Percentiles rank a stretch among this genome's conserved stretches.
Conservation (phyloP, 768 basidiomycete genomes). For the Xanthoconium stramineum region DNA sequence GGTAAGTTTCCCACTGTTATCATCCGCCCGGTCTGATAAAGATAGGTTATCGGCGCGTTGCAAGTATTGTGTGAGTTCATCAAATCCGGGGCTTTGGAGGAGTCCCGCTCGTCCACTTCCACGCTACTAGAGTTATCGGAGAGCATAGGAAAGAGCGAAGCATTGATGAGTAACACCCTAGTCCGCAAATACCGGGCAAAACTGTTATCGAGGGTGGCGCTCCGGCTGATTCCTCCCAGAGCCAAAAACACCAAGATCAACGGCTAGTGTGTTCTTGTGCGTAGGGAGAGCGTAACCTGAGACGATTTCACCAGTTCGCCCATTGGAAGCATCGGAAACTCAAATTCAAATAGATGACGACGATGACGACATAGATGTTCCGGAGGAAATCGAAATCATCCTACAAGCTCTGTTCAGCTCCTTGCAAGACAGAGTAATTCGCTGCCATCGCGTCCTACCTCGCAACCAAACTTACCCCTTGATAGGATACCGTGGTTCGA, state of each 20-base stretch:
- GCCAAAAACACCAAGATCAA: constrained; percentile 36
- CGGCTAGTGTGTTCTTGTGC: constrained; percentile 33
- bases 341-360: constrained; percentile 16
- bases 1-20: constrained; percentile 35
- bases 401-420: constrained; percentile 69
- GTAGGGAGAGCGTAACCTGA: constrained; percentile 26
- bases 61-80: constrained; percentile 68
- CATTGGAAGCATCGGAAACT: constrained; percentile 18
- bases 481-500: constrained; percentile 89
- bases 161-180: constrained; percentile 54
- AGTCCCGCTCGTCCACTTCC: constrained; percentile 43
- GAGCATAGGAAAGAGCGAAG: constrained; percentile 38
- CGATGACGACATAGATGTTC: constrained; percentile 58
- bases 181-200: constrained; percentile 70
- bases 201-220: constrained; percentile 59
- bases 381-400: constrained; percentile 72
- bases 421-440: constrained; percentile 78
- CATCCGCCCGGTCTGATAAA: neutral
- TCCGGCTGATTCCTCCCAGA: constrained; percentile 57
- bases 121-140: constrained; percentile 45
- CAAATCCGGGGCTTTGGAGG: constrained; percentile 58
- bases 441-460: neutral
- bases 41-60: constrained; percentile 64
- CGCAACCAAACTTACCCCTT: neutral
- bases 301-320: constrained; percentile 22